Percentiles rank a stretch among this genome's conserved stretches.
phyloP scores from a whole-genome alignment of 345 rosid genomes.

The Aquilaria malaccensis region DNA sequence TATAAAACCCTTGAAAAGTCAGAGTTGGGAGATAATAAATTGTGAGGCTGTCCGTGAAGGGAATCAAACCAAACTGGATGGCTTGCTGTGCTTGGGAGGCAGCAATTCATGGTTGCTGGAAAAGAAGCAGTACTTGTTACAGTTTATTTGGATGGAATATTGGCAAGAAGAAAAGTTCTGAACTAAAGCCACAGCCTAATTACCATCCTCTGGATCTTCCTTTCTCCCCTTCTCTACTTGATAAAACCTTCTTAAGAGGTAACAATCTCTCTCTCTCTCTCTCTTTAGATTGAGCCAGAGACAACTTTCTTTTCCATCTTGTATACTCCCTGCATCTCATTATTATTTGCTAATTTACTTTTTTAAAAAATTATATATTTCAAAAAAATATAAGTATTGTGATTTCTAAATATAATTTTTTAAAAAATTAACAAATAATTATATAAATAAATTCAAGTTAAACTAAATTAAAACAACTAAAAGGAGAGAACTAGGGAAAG shows the following conservation, averaged over 20 bases:
- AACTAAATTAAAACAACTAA: too few species aligned
- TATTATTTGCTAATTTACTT: too few species aligned
- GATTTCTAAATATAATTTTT: neutral
- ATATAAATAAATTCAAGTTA: too few species aligned
- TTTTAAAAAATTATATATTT: too few species aligned
- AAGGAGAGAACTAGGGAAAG: too few species aligned
- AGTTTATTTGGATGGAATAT: slow-evolving; percentile 56
- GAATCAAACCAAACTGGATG: slow-evolving; percentile 22
- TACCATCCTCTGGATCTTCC: slow-evolving; percentile 52
- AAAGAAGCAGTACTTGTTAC: slow-evolving; percentile 18
- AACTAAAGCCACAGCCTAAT: slow-evolving; percentile 28
- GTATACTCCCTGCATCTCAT: too few species aligned
- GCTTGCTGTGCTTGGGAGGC: slow-evolving; percentile 39
- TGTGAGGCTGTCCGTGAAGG: slow-evolving; percentile 16
- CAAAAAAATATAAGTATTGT: neutral
- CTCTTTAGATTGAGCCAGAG: too few species aligned
- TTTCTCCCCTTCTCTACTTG: slow-evolving; percentile 55
- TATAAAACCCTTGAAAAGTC: too few species aligned
- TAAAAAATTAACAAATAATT: too few species aligned
- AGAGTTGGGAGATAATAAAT: neutral
- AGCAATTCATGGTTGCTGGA: slow-evolving; percentile 17
- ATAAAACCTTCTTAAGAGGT: slow-evolving; percentile 63
- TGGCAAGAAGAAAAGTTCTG: slow-evolving; percentile 28
- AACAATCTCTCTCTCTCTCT: slow-evolving; percentile 3
- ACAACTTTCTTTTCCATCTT: too few species aligned